Evolutionary conservation across 495 filamentous ascomycete species (phyloP), one percentile per base, ranked within the genome.

Genomic region (Penicillium daleae): DNA sequence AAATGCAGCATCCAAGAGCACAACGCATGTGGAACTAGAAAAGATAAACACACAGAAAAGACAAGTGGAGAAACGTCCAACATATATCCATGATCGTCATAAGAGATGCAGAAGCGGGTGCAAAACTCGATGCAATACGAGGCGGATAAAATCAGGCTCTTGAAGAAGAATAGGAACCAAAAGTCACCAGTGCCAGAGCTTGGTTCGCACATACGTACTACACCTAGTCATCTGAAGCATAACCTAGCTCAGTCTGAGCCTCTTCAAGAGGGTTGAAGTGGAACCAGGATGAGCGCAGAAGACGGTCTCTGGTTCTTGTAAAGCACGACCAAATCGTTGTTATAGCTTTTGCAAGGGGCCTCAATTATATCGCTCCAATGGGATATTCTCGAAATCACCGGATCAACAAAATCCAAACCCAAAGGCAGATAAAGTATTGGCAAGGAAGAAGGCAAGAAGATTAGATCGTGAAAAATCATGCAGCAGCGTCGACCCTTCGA

Each of bases 381-480:
- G 46, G 24, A 15, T 15, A 49, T 49, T 17, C 46, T 27, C 26
- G 46, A 50, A 24, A 50, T 29, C 46, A 27, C n/a, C 46, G 24
- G 12, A 50, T 15, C 12, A n/a, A 50, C 3, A 29, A 48, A 27
- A 13, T 8, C 24, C 22, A 29, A 8, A 15, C 46, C 24, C 27
- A 6, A 33, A 17, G 51, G 31, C 29, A 35, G 50, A 32, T 10
- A 53, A 48, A 39, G 33, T 24, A 46, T 46, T 46, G 13, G n/a
- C 24, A 26, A 29, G n/a, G 19, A n/a, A 35, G 52, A 15, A 24
- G 49, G 39, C 59, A 40, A 42, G 6, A 21, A 49, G 50, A 35
- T 37, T 53, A 52, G 44, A 61, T 67, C 67, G 61, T 66, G 60
- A 73, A 29, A n/a, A 71, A 72, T 76, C 71, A 71, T 78, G 65